These are phyloP conservation scores for Fagopyrum homotropicum DNA, from an alignment of 148 eudicot genomes.

Conservation along the genomic window DNA sequence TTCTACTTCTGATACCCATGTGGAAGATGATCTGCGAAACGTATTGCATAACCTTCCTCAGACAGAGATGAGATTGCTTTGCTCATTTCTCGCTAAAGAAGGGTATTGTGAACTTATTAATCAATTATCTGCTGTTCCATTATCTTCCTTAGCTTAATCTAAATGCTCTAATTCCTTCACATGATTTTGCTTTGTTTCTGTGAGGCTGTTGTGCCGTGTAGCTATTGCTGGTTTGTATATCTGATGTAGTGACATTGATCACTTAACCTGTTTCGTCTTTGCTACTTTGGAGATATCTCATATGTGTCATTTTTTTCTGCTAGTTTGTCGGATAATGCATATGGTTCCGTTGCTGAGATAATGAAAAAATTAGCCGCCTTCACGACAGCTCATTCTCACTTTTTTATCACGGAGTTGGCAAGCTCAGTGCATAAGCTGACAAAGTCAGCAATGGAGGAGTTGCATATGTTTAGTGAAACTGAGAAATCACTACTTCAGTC, in stretches of 20 bases:
- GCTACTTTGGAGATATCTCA: neutral
- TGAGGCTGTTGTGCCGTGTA: neutral
- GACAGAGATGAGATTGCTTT: constrained; percentile 67
- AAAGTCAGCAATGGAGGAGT: constrained; percentile 69
- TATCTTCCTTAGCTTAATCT: neutral
- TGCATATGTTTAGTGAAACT: constrained; percentile 63
- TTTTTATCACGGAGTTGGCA: constrained; percentile 81
- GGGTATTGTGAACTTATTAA: constrained; percentile 45
- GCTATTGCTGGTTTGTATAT: neutral
- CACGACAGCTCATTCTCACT: constrained; percentile 61
- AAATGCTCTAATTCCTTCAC: neutral
- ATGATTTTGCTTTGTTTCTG: neutral
- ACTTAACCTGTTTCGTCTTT: neutral
- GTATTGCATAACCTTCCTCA: constrained; percentile 59
- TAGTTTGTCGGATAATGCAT: constrained; percentile 92
- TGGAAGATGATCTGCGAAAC: constrained; percentile 27
- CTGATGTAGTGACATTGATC: neutral
- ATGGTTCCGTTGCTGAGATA: constrained; percentile 67
- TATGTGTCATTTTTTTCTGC: constrained; percentile 3
- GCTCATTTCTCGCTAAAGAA: constrained; percentile 88
- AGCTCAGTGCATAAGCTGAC: constrained; percentile 61
- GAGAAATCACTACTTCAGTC: constrained; percentile 74
- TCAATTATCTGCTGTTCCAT: constrained; percentile 1
- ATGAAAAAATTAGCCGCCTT: constrained; percentile 72
- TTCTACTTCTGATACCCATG: constrained; percentile 31